These are phyloP conservation scores for Ramaria rubella DNA, from an alignment of 768 basidiomycete species.

Conservation along the genomic window DNA sequence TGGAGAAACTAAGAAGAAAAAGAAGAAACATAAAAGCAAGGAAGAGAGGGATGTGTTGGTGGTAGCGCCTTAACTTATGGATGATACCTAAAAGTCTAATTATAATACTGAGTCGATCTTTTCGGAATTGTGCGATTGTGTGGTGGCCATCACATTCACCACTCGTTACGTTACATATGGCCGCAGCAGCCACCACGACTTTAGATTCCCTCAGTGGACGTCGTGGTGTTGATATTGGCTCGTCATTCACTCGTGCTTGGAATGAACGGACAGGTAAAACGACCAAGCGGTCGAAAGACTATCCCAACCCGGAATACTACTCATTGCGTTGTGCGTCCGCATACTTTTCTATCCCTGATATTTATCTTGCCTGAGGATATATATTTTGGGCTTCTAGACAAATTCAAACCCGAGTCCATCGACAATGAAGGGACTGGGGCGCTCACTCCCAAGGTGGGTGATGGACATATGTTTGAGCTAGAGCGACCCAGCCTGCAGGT, in stretches of 20 bases:
- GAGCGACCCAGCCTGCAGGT: constrained; percentile 67
- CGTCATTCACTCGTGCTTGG: constrained; percentile 8
- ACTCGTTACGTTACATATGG: background rate
- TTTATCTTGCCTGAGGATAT: background rate
- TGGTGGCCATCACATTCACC: background rate
- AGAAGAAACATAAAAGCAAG: constrained; percentile 33
- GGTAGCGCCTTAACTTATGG: background rate
- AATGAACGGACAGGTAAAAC: constrained; percentile 9
- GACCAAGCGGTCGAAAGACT: constrained; percentile 7
- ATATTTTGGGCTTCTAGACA: constrained; percentile 38
- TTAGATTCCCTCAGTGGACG: constrained; percentile 6
- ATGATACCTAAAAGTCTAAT: background rate
- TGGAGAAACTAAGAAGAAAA: constrained; percentile 21
- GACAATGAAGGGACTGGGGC: constrained; percentile 59
- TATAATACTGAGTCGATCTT: background rate
- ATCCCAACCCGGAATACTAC: constrained; percentile 11
- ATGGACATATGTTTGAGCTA: constrained; percentile 42
- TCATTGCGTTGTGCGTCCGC: constrained; percentile 7
- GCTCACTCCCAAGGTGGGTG: constrained; percentile 50
- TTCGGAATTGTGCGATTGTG: background rate
- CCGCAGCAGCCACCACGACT: background rate
- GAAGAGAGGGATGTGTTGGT: constrained; percentile 17
- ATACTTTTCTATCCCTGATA: background rate
- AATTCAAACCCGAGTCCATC: constrained; percentile 68
- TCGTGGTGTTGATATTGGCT: constrained; percentile 6